Evolutionary conservation across 2,329 filamentous ascomycete genomes (phyloP).

Genomic region (Ilyonectria robusta): DNA sequence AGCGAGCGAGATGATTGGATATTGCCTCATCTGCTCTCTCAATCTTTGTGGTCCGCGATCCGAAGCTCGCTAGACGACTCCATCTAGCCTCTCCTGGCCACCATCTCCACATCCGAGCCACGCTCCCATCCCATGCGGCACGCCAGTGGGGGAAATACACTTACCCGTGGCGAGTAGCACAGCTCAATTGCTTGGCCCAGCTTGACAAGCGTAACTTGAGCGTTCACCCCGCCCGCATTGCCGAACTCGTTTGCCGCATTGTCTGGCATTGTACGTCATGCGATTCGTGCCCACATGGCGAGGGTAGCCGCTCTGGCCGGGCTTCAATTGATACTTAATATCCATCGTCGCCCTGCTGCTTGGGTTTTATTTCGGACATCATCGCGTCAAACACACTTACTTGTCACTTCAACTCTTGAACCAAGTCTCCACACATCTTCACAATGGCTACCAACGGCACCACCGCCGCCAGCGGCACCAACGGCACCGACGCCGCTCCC

Average conservation of each 20-base stretch:
- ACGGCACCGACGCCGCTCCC: constrained; percentile 16
- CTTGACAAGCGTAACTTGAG: background rate
- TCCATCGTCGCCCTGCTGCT: constrained; percentile 2
- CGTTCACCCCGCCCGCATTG: constrained; percentile 23
- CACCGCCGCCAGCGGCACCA: constrained; percentile 20
- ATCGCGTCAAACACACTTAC: too few species aligned
- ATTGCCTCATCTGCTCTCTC: background rate
- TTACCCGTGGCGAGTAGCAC: constrained; percentile 26
- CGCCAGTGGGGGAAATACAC: constrained; percentile 30
- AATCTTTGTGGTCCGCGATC: constrained; percentile 3
- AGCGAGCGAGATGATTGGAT: constrained; percentile 10
- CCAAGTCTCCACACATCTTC: constrained; percentile 1
- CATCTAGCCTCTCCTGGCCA: background rate
- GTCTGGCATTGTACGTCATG: constrained; percentile 26
- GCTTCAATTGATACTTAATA: constrained; percentile 9
- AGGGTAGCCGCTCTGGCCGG: too few species aligned
- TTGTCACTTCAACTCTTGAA: background rate
- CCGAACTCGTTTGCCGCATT: constrained; percentile 32
- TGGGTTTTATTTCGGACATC: too few species aligned
- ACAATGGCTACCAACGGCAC: constrained; percentile 39
- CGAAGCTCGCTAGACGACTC: constrained; percentile 1
- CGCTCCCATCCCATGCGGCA: background rate
- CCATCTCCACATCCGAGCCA: constrained; percentile 6
- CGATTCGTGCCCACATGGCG: constrained; percentile 27
- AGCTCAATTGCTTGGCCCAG: background rate